Evolutionary conservation across 305 asterid genomes (phyloP), one percentile per base, ranked within the genome.

Genomic region (Fraxinus albicans): DNA sequence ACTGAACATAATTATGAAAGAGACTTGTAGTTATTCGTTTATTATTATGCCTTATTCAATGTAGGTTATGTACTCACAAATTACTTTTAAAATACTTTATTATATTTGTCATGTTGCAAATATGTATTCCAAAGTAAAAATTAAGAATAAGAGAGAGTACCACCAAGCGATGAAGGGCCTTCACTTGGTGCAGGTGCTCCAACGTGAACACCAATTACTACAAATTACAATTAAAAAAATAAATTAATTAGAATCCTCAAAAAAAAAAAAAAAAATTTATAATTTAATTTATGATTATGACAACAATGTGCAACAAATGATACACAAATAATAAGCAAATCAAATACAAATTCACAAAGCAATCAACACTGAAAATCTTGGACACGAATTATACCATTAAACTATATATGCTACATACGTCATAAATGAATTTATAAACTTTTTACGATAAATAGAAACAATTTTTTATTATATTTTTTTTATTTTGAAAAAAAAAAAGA

Each of bases 161-260:
- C 13, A 89, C 93, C 91, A 34, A 82, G 63, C 65, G 80, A 35
- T 29, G 86, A 63, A 65, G 89, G 87, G 50, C 85, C 87, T 17
- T 81, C 85, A 50, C 86, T 84, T 33, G 91, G 87, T 12, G 90
- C 27, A 21, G 86, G 89, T 78, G 82, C 90, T 40, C 86, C 89
- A 6, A 91, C 86, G 3, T 92, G 92, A 34, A 85, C 77, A 33
- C 96, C 94, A 25, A 85, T 17, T 17, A 79, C 94, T 91, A 82
- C 80, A 81, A 85, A 84, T 69, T 0, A 53, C 17, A 36, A 80
- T 47, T 12, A 17, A 40, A 12, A 67, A 65, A 77, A 8, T 47
- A 17, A 4, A n/a, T 35, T 70, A 40, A 9, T 34, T 8, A n/a
- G 33, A 44, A 10, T 73, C 55, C 47, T 31, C 2, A 74, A 83